Evolutionary conservation across 2,329 filamentous ascomycete species (phyloP), one percentile per base, ranked within the genome.

Genomic region (Apiospora arundinis): DNA sequence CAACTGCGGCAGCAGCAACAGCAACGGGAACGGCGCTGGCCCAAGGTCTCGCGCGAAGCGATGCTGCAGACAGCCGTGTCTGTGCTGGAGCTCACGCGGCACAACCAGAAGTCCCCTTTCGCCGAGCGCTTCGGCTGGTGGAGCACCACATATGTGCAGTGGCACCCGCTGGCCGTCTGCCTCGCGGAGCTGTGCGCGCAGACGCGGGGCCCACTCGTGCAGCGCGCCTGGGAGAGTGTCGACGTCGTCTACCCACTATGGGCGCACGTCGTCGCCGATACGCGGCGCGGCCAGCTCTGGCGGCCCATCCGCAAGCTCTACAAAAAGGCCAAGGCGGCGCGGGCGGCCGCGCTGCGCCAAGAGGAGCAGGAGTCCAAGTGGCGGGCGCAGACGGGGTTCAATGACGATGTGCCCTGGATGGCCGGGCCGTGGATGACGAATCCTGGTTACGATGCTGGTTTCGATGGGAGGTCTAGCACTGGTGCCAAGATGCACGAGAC

Each of bases 121-220:
- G 79, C 77, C 0, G 79, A 81, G 16, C 78, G 82, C 3, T 87
- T 83, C 77, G 76, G 77, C 25, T 88, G 87, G 85, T 86, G 86
- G 82, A 80, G 82, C n/a, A 77, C 82, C 18, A 84, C 81, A 0
- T 89, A 87, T 77, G 84, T 87, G 18, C 87, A 87, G 71, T 89
- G 87, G 87, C 87, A 89, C 73, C 83, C 86, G 9, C 78, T 89
- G 0, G 86, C 87, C 1, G 86, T 89, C 8, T 83, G 85, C 1
- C 78, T 89, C 18, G 86, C 86, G 0, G 86, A 88, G 73, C 80
- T 89, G 28, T 89, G 86, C 75, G 79, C 82, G 3, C 84, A 85
- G 74, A 83, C 85, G 3, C 78, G 81, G 48, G 85, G 85, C 8
- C 81, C 82, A 25, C 77, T 85, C 42, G 86, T 84, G 21, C 82